These are phyloP conservation scores for Microstroma glucosiphilum DNA, from an alignment of 1,284 basidiomycete species.

Conservation along the genomic window DNA sequence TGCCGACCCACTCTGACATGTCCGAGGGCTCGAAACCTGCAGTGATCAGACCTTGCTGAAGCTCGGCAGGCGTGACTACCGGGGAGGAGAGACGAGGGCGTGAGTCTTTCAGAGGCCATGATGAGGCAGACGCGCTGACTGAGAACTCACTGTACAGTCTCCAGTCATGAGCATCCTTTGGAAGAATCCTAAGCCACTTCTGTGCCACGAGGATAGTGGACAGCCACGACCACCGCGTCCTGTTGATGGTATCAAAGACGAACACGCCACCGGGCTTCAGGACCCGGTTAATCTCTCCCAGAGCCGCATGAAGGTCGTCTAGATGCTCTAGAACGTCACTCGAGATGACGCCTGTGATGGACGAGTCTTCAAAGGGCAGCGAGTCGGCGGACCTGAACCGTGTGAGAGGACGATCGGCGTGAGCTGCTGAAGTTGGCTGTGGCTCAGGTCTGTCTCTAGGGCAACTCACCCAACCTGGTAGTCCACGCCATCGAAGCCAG, in stretches of 20 bases:
- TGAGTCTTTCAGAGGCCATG: too few relatives aligned
- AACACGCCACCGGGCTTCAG: slow-evolving; percentile 91
- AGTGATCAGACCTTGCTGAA: background rate
- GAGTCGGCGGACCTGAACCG: slow-evolving; percentile 8
- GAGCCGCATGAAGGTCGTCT: slow-evolving; percentile 20
- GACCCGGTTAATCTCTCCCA: slow-evolving; percentile 60
- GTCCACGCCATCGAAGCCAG: slow-evolving; percentile 11
- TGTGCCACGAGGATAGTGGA: slow-evolving; percentile 27
- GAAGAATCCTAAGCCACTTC: slow-evolving; percentile 21
- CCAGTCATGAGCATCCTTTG: slow-evolving; percentile 30
- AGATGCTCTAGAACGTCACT: slow-evolving; percentile 32
- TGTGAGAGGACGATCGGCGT: background rate
- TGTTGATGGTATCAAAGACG: slow-evolving; percentile 56
- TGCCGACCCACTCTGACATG: background rate
- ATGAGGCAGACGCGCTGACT: too few relatives aligned
- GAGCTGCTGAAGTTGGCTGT: slow-evolving; percentile 12
- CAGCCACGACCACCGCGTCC: slow-evolving; percentile 28
- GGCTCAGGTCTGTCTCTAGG: slow-evolving; percentile 15
- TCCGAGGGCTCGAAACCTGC: slow-evolving; percentile 1
- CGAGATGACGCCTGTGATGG: slow-evolving; percentile 25
- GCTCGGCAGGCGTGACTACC: slow-evolving; percentile 1
- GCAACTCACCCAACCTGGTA: background rate
- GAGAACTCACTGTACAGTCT: slow-evolving; percentile 21
- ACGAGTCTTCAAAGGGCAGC: slow-evolving; percentile 10
- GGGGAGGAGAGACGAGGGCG: background rate